Conservation (phyloP, 768 basidiomycete species). For the Roridomyces roridus region DNA sequence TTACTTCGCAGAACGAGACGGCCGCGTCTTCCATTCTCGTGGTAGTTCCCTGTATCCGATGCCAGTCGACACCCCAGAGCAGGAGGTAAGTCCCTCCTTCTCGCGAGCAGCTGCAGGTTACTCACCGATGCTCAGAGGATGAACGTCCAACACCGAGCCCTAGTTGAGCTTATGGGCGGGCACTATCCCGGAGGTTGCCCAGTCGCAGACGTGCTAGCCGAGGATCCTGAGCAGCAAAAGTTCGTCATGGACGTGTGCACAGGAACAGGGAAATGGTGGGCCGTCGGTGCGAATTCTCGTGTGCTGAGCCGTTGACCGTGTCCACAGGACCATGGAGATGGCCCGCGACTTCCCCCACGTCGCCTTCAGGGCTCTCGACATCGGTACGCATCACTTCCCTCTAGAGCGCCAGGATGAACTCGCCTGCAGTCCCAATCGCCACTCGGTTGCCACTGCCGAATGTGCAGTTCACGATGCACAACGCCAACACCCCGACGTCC, state of each 20-base stretch:
- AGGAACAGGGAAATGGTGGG: conserved; percentile 78
- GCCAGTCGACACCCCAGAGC: conserved; percentile 75
- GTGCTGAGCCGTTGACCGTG: neutral
- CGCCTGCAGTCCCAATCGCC: conserved; percentile 67
- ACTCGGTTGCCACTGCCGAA: conserved; percentile 66
- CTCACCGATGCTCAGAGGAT: conserved; percentile 49
- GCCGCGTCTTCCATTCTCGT: conserved; percentile 74
- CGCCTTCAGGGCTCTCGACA: conserved; percentile 74
- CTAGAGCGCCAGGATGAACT: conserved; percentile 16
- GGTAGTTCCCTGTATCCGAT: conserved; percentile 69
- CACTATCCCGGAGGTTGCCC: conserved; percentile 61
- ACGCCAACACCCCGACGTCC: conserved; percentile 58
- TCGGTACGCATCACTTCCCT: conserved; percentile 39
- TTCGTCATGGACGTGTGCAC: conserved; percentile 78
- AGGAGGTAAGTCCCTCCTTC: conserved; percentile 54
- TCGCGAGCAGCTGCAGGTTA: neutral
- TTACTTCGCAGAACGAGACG: conserved; percentile 64
- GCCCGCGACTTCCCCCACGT: conserved; percentile 68
- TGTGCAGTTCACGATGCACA: conserved; percentile 69
- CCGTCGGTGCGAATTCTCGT: conserved; percentile 23
- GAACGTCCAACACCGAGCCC: conserved; percentile 53
- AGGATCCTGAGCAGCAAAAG: conserved; percentile 45
- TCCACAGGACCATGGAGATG: conserved; percentile 76
- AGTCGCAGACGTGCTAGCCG: conserved; percentile 56
- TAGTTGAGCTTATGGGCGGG: conserved; percentile 57